A percentile compares a stretch with the other conserved stretches of the same genome.
Evolutionary conservation across 352 stramenopile genomes (phyloP).

Genomic region (Aphanomyces cochlioides): DNA sequence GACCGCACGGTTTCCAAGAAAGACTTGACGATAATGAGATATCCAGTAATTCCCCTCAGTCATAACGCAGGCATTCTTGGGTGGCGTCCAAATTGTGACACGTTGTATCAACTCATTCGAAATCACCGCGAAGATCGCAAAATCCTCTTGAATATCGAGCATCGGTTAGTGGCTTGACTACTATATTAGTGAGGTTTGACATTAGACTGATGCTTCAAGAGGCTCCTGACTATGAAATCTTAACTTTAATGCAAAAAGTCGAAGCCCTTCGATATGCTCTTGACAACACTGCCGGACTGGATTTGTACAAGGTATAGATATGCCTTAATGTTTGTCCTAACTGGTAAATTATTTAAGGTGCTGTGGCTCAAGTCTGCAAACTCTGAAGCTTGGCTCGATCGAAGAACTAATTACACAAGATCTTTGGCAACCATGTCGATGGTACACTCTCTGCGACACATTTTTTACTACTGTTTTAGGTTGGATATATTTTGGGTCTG

Average conservation of each 20-base stretch:
- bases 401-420: constrained; percentile 96
- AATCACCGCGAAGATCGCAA: constrained; percentile 89
- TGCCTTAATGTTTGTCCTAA: constrained; percentile 10
- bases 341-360: constrained; percentile 56
- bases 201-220: constrained; percentile 65
- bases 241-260: constrained; percentile 98
- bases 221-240: constrained; percentile 93
- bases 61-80: constrained; percentile 97
- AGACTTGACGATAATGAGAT: constrained; percentile 96
- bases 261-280: constrained; percentile 96
- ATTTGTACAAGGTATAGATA: constrained; percentile 95
- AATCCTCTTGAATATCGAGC: constrained; percentile 93
- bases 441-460: constrained; percentile 54
- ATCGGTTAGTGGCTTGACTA: constrained; percentile 65
- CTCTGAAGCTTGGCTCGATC: constrained; percentile 98
- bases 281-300: constrained; percentile 91
- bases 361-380: constrained; percentile 94
- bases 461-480: neutral
- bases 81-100: constrained; percentile 98
- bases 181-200: neutral
- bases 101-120: constrained; percentile 96
- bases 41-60: constrained; percentile 96
- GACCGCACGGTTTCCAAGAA: constrained; percentile 96
- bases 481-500: constrained; percentile 97
- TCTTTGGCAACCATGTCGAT: constrained; percentile 99